Percentiles rank a stretch among this genome's conserved stretches.
Evolutionary conservation across 176 grass and related monocot species (phyloP).

Genomic region (Musa troglodytarum): DNA sequence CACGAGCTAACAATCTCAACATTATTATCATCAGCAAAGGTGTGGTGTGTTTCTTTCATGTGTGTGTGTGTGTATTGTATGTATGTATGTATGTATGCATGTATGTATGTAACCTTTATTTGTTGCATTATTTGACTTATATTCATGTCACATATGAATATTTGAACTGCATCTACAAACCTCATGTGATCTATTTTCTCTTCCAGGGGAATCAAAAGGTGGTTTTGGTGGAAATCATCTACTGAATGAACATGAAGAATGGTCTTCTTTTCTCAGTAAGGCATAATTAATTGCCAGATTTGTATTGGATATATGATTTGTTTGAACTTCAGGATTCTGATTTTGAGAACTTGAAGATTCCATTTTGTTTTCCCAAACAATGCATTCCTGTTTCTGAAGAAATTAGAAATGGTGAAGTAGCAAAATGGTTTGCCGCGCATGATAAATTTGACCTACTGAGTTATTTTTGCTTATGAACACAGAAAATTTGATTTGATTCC

Average conservation of each 20-base stretch:
- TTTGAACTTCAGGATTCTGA: too few relatives aligned
- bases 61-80: neutral
- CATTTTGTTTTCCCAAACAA: too few relatives aligned
- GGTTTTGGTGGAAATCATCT: constrained; percentile 6
- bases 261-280: constrained; percentile 14
- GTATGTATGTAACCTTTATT: neutral
- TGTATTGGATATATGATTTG: neutral
- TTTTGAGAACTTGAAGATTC: too few relatives aligned
- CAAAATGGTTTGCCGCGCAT: too few relatives aligned
- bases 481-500: too few relatives aligned
- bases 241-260: neutral
- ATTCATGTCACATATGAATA: neutral
- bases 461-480: too few relatives aligned
- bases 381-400: too few relatives aligned
- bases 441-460: too few relatives aligned
- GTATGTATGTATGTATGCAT: too few relatives aligned
- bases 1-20: constrained; percentile 48
- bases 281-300: neutral
- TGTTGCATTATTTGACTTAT: neutral
- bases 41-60: constrained; percentile 12
- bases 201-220: constrained; percentile 9
- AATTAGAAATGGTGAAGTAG: too few relatives aligned
- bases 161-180: neutral
- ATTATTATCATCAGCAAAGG: constrained; percentile 69
- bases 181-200: neutral